phyloP scores from a whole-genome alignment of 768 basidiomycete genomes.

The Clavaria fumosa region DNA sequence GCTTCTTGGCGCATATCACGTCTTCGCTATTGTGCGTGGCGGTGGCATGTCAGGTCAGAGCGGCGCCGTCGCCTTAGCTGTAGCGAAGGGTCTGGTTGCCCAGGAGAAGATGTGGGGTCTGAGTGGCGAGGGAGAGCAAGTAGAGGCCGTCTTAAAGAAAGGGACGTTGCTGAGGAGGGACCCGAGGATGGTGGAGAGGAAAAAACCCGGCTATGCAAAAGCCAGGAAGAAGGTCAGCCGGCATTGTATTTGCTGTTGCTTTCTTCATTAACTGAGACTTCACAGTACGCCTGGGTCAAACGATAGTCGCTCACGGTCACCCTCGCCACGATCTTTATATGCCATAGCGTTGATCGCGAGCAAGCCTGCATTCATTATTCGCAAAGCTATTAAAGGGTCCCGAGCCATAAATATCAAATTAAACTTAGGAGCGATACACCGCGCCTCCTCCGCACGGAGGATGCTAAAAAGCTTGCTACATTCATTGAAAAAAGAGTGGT shows the following conservation, averaged over 20 bases:
- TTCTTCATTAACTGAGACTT: constrained; percentile 7
- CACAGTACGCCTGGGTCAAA: constrained; percentile 91
- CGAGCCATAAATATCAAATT: no score
- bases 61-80: constrained; percentile 68
- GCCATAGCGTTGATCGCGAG: no score
- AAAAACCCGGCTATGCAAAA: constrained; percentile 88
- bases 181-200: constrained; percentile 95
- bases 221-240: constrained; percentile 77
- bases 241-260: constrained; percentile 1
- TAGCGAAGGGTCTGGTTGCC: constrained; percentile 58
- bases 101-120: constrained; percentile 60
- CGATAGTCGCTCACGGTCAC: constrained; percentile 43
- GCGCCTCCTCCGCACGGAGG: no score
- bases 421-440: no score
- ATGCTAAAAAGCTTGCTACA: no score
- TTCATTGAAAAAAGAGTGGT: constrained; percentile 32
- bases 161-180: constrained; percentile 85
- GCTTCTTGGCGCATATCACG: constrained; percentile 69
- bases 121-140: constrained; percentile 51
- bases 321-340: no score
- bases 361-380: no score
- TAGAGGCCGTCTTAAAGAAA: constrained; percentile 50
- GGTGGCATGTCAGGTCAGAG: constrained; percentile 90
- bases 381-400: no score
- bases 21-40: constrained; percentile 61